These are phyloP conservation scores for Juglanconis oblonga DNA, from an alignment of 2,329 filamentous ascomycete genomes.

Conservation along the genomic window DNA sequence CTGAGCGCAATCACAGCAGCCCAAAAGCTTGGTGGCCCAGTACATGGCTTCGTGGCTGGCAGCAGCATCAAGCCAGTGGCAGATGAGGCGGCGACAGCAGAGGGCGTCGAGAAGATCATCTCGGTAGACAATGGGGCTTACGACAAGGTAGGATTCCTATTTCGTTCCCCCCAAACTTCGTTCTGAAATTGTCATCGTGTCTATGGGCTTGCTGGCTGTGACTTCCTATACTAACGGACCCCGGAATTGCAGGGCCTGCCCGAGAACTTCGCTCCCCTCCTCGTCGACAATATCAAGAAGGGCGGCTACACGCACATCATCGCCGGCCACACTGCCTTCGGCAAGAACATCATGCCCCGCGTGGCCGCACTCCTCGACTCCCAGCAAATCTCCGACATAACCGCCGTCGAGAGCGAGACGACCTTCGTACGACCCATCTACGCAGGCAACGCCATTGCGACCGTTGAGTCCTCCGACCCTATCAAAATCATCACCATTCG, in stretches of 20 bases:
- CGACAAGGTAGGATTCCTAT: constrained; percentile 66
- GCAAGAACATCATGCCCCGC: constrained; percentile 89
- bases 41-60: constrained; percentile 87
- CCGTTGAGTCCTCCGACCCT: constrained; percentile 82
- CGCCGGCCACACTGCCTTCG: constrained; percentile 89
- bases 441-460: constrained; percentile 94
- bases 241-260: constrained; percentile 66
- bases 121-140: constrained; percentile 86
- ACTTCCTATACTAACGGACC: neutral
- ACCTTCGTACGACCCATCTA: constrained; percentile 97
- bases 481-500: constrained; percentile 91
- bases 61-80: constrained; percentile 72
- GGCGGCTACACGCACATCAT: constrained; percentile 91
- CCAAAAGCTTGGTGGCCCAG: constrained; percentile 76
- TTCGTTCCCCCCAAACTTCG: neutral
- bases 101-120: constrained; percentile 88
- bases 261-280: constrained; percentile 89
- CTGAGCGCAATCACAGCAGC: constrained; percentile 84
- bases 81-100: constrained; percentile 81
- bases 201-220: neutral
- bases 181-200: neutral
- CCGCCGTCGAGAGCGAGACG: constrained; percentile 79
- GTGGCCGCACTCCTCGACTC: constrained; percentile 88
- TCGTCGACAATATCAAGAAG: constrained; percentile 96
- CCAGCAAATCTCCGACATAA: constrained; percentile 93